These are phyloP conservation scores for Umbelopsis sp. DNA, from an alignment of 192 early-diverging fungal species.

Conservation along the genomic window DNA sequence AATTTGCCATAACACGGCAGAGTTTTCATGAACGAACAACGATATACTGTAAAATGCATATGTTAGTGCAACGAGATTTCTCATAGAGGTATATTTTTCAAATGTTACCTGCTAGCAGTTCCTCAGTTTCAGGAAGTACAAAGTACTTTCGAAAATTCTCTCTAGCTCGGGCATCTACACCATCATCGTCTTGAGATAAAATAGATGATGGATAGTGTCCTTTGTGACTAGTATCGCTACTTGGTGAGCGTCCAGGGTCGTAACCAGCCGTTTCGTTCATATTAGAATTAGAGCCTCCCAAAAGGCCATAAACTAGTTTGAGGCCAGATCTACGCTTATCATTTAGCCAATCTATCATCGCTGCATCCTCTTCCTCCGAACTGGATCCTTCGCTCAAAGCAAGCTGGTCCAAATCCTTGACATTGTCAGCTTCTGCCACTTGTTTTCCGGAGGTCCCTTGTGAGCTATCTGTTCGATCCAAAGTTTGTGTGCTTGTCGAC, in stretches of 20 bases:
- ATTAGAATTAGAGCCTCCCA: constrained; percentile 22
- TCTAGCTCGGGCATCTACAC: constrained; percentile 30
- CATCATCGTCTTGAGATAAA: constrained; percentile 20
- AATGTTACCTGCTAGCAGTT: constrained; percentile 48
- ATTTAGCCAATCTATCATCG: constrained; percentile 32
- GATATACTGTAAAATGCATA: constrained; percentile 39
- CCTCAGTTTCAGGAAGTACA: constrained; percentile 57
- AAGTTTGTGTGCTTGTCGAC: constrained; percentile 7
- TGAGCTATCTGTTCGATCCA: background rate
- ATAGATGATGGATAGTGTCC: constrained; percentile 2
- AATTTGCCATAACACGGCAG: constrained; percentile 62
- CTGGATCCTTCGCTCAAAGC: constrained; percentile 21
- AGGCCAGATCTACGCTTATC: constrained; percentile 38
- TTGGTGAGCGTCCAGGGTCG: constrained; percentile 21
- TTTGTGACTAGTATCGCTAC: constrained; percentile 5
- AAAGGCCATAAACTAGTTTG: constrained; percentile 38
- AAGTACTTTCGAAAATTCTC: constrained; percentile 55
- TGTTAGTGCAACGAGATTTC: background rate
- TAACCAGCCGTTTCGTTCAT: background rate
- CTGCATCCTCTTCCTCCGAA: constrained; percentile 37
- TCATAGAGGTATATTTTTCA: background rate
- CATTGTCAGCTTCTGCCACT: background rate
- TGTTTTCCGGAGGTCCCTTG: background rate
- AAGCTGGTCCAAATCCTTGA: background rate
- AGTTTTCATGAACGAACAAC: constrained; percentile 51